Evolutionary conservation across 75 land plant species (phyloP).

Genomic region (Picea sitchensis): DNA sequence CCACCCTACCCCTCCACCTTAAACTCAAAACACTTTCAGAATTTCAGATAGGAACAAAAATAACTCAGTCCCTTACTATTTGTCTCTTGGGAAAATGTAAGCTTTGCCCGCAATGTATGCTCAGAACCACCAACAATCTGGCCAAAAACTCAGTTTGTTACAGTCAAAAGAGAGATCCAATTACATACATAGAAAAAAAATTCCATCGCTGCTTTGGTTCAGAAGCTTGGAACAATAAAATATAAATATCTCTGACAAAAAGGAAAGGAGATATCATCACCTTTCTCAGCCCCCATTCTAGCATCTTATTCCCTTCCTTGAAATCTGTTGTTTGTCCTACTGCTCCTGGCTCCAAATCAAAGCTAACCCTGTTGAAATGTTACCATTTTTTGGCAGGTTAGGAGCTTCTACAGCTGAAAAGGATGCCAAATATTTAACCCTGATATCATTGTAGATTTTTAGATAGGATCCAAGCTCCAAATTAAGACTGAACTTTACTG

Average conservation of each 20-base stretch:
- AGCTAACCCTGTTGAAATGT: slow-evolving; percentile 62
- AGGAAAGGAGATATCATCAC: slow-evolving; percentile 20
- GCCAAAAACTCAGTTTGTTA: slow-evolving; percentile 5
- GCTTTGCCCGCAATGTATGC: slow-evolving; percentile 84
- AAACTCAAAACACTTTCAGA: background rate
- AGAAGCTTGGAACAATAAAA: background rate
- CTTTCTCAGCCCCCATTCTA: slow-evolving; percentile 93
- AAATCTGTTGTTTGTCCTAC: slow-evolving; percentile 90
- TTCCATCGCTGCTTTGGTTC: background rate
- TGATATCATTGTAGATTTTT: background rate
- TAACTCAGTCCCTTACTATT: slow-evolving; percentile 49
- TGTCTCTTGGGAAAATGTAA: slow-evolving; percentile 88
- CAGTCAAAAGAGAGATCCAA: slow-evolving; percentile 1
- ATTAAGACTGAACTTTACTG: background rate
- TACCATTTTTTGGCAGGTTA: background rate
- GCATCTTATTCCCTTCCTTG: slow-evolving; percentile 68
- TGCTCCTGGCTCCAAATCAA: slow-evolving; percentile 86
- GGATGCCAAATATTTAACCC: background rate
- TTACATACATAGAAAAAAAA: background rate
- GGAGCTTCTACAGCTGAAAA: background rate
- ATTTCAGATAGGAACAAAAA: background rate
- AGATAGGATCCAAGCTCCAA: background rate
- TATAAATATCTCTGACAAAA: background rate
- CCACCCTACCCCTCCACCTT: background rate
- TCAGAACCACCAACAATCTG: slow-evolving; percentile 98